A percentile compares a stretch with the other conserved stretches of the same genome.
Conservation (phyloP, 2,329 filamentous ascomycete genomes). For the Ophiostoma australiae region DNA sequence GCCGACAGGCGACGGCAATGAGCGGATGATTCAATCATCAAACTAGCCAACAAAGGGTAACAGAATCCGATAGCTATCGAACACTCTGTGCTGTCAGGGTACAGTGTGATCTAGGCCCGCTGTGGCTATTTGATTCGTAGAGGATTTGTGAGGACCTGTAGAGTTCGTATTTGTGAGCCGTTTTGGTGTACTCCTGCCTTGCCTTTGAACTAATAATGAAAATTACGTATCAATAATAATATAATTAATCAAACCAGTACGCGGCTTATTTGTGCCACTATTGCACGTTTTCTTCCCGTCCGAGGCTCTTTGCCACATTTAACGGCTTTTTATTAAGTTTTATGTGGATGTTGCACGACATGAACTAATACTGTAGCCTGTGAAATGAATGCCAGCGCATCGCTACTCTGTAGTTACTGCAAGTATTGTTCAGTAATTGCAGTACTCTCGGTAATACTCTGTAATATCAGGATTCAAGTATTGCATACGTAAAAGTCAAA, state of each 20-base stretch:
- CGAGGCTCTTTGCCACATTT: conserved; percentile 7
- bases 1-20: neutral
- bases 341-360: neutral
- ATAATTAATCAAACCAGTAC: neutral
- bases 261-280: neutral
- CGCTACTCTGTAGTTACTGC: neutral
- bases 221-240: no score
- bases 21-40: neutral
- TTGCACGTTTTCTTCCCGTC: conserved; percentile 4
- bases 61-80: no score
- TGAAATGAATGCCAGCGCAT: neutral
- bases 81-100: no score
- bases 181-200: no score
- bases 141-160: no score
- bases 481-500: neutral
- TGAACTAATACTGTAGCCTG: neutral
- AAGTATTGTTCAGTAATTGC: no score
- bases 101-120: no score
- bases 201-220: no score
- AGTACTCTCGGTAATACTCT: neutral
- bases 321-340: conserved; percentile 1
- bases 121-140: no score
- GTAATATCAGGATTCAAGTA: neutral
- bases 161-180: no score
- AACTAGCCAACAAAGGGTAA: no score